These are phyloP conservation scores for Phycomyces blakesleeanus DNA, from an alignment of 192 early-diverging fungal species.

Conservation along the genomic window DNA sequence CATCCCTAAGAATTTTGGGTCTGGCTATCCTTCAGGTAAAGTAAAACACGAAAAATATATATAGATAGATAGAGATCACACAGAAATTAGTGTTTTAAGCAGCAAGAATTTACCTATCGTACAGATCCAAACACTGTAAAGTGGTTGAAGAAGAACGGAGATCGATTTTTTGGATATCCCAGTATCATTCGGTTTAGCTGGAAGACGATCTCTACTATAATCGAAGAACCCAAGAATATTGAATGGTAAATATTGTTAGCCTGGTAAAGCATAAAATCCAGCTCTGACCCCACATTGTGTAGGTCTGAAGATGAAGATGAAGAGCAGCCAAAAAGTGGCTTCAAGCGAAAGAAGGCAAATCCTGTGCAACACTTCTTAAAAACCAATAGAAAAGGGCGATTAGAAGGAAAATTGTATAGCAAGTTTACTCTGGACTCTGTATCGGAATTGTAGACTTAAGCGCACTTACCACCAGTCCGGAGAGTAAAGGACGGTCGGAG, in stretches of 20 bases:
- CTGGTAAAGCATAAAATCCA: too few species aligned
- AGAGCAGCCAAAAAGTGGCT: not conserved
- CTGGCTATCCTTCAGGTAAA: conserved; percentile 81
- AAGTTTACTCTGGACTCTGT: not conserved
- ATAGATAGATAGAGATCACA: too few species aligned
- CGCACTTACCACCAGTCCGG: not conserved
- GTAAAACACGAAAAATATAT: too few species aligned
- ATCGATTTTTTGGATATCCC: conserved; percentile 91
- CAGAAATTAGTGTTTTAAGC: too few species aligned
- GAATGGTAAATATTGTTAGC: too few species aligned
- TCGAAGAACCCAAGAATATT: conserved; percentile 47
- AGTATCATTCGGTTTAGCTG: conserved; percentile 92
- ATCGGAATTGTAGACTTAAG: not conserved
- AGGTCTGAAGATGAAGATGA: conserved; percentile 1
- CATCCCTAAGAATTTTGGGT: conserved; percentile 69
- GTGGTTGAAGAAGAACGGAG: conserved; percentile 79
- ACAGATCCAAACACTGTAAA: conserved; percentile 84
- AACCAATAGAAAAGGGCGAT: too few species aligned
- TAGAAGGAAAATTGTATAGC: not conserved
- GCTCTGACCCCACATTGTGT: not conserved
- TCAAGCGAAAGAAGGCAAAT: not conserved
- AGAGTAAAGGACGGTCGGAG: too few species aligned
- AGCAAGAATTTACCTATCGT: not conserved
- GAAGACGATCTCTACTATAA: conserved; percentile 75
- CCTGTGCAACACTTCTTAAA: too few species aligned